Conservation (phyloP, 495 filamentous ascomycete species). For the Talaromyces ruber region DNA sequence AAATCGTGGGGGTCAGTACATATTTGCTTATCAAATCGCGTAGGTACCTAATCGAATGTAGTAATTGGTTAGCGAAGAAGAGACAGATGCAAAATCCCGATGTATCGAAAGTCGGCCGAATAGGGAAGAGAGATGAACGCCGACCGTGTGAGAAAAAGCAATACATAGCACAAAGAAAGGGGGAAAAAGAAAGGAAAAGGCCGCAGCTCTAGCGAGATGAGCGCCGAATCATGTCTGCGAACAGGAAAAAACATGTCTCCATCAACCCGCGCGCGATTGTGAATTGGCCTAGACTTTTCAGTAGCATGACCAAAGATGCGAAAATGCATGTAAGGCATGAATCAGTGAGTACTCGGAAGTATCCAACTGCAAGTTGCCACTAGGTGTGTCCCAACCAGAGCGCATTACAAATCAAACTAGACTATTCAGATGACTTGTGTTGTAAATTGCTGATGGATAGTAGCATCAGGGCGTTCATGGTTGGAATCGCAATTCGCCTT, state of each 20-base stretch:
- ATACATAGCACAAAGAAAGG: slow-evolving; percentile 1
- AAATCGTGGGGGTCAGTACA: slow-evolving; percentile 55
- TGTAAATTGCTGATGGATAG: background rate
- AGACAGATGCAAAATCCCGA: background rate
- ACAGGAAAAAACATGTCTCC: background rate
- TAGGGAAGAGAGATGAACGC: background rate
- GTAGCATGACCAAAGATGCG: background rate
- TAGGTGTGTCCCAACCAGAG: background rate
- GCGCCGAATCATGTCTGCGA: background rate
- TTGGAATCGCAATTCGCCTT: background rate
- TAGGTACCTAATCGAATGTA: slow-evolving; percentile 53
- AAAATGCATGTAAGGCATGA: background rate
- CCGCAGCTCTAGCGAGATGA: background rate
- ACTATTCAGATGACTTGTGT: background rate
- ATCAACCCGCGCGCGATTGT: background rate
- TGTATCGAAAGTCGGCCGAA: background rate
- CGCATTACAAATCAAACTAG: background rate
- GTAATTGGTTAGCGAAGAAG: slow-evolving; percentile 8
- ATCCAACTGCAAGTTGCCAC: background rate
- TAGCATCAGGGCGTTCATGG: background rate
- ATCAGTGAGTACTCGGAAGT: background rate
- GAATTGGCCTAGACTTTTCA: background rate
- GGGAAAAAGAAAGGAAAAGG: slow-evolving; percentile 10
- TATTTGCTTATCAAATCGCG: slow-evolving; percentile 57
- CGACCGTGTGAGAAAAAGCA: background rate